Base-by-base conservation (phyloP, 129 eudicot species). In the Centrapalus pauciflorus region DNA sequence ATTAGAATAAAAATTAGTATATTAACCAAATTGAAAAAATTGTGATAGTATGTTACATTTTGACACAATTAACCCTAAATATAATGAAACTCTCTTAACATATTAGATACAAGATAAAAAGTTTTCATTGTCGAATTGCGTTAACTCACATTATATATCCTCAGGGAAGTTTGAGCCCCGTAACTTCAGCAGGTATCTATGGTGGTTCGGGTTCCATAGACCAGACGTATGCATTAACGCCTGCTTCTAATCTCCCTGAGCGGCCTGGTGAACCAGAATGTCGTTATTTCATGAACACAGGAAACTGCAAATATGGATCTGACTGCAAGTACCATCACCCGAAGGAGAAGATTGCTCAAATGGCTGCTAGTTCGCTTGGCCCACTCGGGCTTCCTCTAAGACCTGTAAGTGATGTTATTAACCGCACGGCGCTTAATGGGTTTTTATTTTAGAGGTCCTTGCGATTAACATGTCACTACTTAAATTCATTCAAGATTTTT, bases 291-390 rank as follows among this genome's bases (percentile, higher is more conserved):
- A 85, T 91, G 88, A 78, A 71, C 71, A 84, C 86, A 26, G 97
- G 97, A 25, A 71, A 67, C 80, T 91, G 97, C 83, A 91, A 91
- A 72, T 91, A 85, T 61, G 97, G 96, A 62, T 54, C 85, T 9
- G 93, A 80, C 55, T 91, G 97, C 88, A 87, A 85, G 77, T 91
- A 86, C 67, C 89, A 87, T 76, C 97, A 91, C 79, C 96, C 96
- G 2, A 81, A 81, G 25, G 94, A 87, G 54, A 87, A 71, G 80
- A 32, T 74, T 40, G 70, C 81, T 48, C 92, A 84, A 70, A 41
- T 76, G 45, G 75, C 88, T 61, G 66, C 82, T 33, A 70, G 65
- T 66, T 76, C 79, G 17, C 28, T 91, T 28, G 96, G 96, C 29
- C 96, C 96, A 35, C 85, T 87, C 29, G 96, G 96, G 34, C 96